Evolutionary conservation across 31 red algal species (phyloP).

Genomic region (Pterothamnion heteromorphum): DNA sequence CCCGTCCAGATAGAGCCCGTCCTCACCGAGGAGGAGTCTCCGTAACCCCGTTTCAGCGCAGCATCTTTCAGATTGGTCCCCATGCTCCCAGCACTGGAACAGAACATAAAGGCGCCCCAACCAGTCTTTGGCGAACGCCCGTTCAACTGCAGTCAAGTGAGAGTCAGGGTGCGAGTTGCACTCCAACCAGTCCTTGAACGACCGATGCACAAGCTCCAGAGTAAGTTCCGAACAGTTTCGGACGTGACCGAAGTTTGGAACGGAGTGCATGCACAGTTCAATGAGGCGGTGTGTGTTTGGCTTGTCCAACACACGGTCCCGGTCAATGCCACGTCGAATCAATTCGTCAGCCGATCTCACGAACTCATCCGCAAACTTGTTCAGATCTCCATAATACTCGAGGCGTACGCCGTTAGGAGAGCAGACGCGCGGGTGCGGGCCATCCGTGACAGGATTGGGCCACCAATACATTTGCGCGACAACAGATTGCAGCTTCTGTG

Average conservation of each 20-base stretch:
- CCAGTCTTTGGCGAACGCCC: neutral
- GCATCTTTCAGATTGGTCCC: neutral
- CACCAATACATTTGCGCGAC: neutral
- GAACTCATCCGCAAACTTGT: neutral
- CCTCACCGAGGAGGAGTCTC: neutral
- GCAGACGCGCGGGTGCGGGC: neutral
- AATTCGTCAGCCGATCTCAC: neutral
- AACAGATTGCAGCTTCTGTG: neutral
- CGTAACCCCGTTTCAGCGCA: neutral
- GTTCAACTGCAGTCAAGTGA: neutral
- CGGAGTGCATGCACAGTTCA: neutral
- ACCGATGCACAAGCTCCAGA: neutral
- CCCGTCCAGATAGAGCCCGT: neutral
- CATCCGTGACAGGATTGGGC: neutral
- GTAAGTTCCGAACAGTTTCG: neutral
- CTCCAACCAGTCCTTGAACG: conserved; percentile 24
- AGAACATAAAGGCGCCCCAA: neutral
- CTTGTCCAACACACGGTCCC: neutral
- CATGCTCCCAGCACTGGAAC: neutral
- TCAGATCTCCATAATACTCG: no score
- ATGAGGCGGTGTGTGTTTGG: neutral
- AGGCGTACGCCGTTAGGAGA: neutral
- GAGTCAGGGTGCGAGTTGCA: neutral
- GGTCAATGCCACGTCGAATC: neutral
- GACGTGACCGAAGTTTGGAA: neutral